phyloP scores from a whole-genome alignment of 2,329 filamentous ascomycete genomes.

The Herpotrichia juniperi region DNA sequence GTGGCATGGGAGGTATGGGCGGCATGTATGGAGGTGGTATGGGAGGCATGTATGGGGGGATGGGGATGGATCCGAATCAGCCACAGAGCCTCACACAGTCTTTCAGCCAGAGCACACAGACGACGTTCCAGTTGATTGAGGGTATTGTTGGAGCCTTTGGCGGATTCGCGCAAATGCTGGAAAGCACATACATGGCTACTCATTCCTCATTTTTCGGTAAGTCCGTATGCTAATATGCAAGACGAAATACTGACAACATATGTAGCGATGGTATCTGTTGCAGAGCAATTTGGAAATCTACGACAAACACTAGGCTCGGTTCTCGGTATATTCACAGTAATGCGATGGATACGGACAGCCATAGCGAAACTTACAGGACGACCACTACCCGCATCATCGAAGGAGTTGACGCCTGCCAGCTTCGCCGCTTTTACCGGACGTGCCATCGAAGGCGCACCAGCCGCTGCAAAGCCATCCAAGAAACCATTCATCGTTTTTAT shows the following conservation, averaged over 20 bases:
- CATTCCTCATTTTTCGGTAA: conserved; percentile 97
- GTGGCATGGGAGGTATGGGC: conserved; percentile 48
- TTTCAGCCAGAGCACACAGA: conserved; percentile 92
- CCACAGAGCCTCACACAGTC: conserved; percentile 93
- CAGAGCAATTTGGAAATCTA: conserved; percentile 93
- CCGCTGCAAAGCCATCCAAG: conserved; percentile 75
- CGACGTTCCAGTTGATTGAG: conserved; percentile 98
- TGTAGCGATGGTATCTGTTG: conserved; percentile 91
- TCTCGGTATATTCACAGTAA: conserved; percentile 91
- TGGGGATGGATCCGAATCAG: conserved; percentile 73
- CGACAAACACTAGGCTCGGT: conserved; percentile 92
- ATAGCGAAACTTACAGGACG: conserved; percentile 92
- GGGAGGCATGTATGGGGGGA: conserved; percentile 56
- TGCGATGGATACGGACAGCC: conserved; percentile 91
- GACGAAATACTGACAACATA: conserved; percentile 17
- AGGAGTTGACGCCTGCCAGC: conserved; percentile 83
- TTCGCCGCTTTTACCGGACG: conserved; percentile 87
- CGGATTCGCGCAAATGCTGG: conserved; percentile 97
- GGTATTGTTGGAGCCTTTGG: conserved; percentile 96
- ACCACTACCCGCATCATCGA: conserved; percentile 85
- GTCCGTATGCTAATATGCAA: conserved; percentile 37
- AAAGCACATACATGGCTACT: conserved; percentile 99
- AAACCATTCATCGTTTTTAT: conserved; percentile 98
- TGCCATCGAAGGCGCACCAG: conserved; percentile 70
- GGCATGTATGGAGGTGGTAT: conserved; percentile 44